These are phyloP conservation scores for Clavispora fructus DNA, from an alignment of 805 yeast species.

Conservation along the genomic window DNA sequence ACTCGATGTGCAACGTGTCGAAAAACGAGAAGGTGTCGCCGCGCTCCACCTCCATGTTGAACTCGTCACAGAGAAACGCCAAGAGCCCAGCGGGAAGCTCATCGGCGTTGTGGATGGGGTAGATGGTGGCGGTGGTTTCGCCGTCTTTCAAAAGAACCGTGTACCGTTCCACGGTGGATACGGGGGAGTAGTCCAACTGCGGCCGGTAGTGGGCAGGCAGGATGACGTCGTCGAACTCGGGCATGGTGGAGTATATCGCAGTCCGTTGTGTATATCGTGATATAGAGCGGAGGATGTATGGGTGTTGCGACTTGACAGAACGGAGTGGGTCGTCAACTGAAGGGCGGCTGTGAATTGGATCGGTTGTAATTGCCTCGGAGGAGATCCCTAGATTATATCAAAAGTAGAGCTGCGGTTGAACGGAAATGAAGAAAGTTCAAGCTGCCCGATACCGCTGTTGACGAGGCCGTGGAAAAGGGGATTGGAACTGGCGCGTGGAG, in stretches of 20 bases:
- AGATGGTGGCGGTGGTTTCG: constrained; percentile 88
- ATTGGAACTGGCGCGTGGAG: too few relatives aligned
- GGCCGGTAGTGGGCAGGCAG: constrained; percentile 44
- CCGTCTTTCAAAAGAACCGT: constrained; percentile 82
- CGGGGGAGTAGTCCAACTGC: constrained; percentile 33
- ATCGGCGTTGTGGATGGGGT: constrained; percentile 66
- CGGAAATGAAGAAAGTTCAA: too few relatives aligned
- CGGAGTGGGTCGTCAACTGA: too few relatives aligned
- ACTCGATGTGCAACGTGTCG: constrained; percentile 69
- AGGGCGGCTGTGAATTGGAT: too few relatives aligned
- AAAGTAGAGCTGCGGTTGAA: too few relatives aligned
- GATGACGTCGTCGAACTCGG: constrained; percentile 45
- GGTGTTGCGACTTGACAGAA: too few relatives aligned
- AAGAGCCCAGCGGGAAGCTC: constrained; percentile 74
- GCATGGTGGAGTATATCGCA: constrained; percentile 37
- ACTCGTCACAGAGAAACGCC: constrained; percentile 83
- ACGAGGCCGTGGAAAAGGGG: too few relatives aligned
- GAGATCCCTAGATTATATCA: too few relatives aligned
- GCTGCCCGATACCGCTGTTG: too few relatives aligned
- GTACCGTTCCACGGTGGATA: constrained; percentile 49
- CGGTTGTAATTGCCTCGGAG: too few relatives aligned
- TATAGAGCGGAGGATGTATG: constrained; percentile 2
- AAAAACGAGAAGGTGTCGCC: constrained; percentile 87
- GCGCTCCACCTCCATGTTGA: constrained; percentile 83
- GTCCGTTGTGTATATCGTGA: constrained; percentile 23